phyloP scores from a whole-genome alignment of 306 rosid species.

The Canavalia ensiformis region DNA sequence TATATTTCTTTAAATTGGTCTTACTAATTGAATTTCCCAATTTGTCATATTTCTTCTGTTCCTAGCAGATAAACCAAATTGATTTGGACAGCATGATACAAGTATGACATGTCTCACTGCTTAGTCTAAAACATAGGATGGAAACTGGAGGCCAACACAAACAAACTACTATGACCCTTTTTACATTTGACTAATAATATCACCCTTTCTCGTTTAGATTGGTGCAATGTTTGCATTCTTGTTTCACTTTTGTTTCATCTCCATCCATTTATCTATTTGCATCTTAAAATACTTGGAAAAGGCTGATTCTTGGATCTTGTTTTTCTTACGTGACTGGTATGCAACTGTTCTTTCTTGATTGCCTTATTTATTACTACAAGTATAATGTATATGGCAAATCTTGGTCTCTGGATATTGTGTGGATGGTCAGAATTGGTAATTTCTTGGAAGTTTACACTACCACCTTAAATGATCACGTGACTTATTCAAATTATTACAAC shows the following conservation, averaged over 20 bases:
- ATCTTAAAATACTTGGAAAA: not conserved
- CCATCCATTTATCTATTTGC: not conserved
- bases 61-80: not conserved
- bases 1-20: not conserved
- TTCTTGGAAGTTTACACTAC: too few relatives aligned
- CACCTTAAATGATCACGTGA: too few relatives aligned
- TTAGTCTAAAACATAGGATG: not conserved
- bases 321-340: not conserved
- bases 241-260: not conserved
- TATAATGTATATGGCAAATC: too few relatives aligned
- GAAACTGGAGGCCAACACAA: not conserved
- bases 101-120: not conserved
- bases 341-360: conserved; percentile 6
- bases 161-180: not conserved
- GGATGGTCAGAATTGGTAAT: too few relatives aligned
- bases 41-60: conserved; percentile 6
- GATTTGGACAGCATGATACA: not conserved
- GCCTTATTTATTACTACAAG: too few relatives aligned
- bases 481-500: too few relatives aligned
- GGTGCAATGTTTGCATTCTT: not conserved
- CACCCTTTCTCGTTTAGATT: too few relatives aligned
- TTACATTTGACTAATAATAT: too few relatives aligned
- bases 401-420: too few relatives aligned
- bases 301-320: not conserved
- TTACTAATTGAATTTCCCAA: conserved; percentile 6